Conservation (phyloP, 140 eudicot species). For the Senecio squalidus region DNA sequence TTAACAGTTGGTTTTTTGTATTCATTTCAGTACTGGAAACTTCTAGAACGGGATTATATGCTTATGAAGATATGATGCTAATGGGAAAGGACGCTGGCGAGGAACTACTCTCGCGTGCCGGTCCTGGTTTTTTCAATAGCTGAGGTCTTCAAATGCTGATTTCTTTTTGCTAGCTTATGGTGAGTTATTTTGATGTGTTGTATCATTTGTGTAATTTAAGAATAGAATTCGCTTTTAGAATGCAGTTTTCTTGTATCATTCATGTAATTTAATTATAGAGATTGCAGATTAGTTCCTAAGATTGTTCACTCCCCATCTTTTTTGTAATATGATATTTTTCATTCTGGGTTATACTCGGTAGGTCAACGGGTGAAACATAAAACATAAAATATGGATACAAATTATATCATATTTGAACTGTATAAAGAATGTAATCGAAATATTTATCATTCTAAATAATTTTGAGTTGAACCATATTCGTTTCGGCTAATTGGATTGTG, state of each 20-base stretch:
- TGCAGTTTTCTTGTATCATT: constrained; percentile 7
- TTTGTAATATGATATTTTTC: no score
- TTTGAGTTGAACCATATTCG: no score
- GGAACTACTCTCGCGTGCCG: constrained; percentile 22
- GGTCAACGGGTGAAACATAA: no score
- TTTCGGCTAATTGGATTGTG: no score
- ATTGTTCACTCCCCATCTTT: no score
- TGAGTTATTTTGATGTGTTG: constrained; percentile 16
- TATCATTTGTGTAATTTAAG: not conserved
- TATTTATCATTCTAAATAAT: no score
- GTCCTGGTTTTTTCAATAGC: constrained; percentile 22
- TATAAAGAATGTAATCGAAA: no score
- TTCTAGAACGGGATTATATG: constrained; percentile 21
- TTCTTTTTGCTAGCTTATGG: constrained; percentile 10
- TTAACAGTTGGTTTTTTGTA: not conserved
- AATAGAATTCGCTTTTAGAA: not conserved
- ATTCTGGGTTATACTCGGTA: no score
- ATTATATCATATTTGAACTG: no score
- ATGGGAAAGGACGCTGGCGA: constrained; percentile 28
- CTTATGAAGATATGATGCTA: constrained; percentile 18
- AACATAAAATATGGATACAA: no score
- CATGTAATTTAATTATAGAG: constrained; percentile 16
- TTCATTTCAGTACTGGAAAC: constrained; percentile 20
- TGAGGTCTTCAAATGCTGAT: constrained; percentile 8
- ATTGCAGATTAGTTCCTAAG: constrained; percentile 12